These are phyloP conservation scores for Solanum chiquidenum DNA, from an alignment of 257 asterid genomes.

Conservation along the genomic window DNA sequence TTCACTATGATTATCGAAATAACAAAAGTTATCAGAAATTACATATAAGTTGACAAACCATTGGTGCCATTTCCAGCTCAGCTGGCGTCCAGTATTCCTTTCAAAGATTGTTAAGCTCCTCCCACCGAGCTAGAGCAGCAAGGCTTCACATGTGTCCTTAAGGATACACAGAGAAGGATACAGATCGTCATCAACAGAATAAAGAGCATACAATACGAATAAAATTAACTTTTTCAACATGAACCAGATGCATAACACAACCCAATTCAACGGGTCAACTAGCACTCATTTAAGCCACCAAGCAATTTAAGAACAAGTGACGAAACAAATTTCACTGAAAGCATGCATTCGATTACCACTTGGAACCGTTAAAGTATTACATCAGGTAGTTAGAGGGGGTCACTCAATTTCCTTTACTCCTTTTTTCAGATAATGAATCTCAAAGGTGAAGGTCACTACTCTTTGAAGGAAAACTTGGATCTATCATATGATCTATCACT, in stretches of 20 bases:
- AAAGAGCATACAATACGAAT: no score
- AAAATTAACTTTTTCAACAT: no score
- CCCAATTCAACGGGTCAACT: no score
- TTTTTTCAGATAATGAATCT: background rate
- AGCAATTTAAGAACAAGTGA: background rate
- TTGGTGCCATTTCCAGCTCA: slow-evolving; percentile 94
- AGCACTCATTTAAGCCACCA: no score
- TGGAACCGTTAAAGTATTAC: background rate
- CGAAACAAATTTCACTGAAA: background rate
- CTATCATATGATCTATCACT: background rate
- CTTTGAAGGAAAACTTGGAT: background rate
- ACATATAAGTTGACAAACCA: slow-evolving; percentile 35
- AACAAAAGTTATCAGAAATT: background rate
- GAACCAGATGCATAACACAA: no score
- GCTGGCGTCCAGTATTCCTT: slow-evolving; percentile 20
- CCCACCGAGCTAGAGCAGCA: no score
- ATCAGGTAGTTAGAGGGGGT: background rate
- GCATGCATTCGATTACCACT: background rate
- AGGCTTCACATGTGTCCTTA: no score
- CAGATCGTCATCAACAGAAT: no score
- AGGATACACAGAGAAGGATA: no score
- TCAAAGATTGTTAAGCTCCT: no score
- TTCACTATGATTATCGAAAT: background rate
- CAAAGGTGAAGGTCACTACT: background rate
- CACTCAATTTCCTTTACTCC: background rate